phyloP scores from a whole-genome alignment of 768 basidiomycete species.

The Tricholomella constricta region DNA sequence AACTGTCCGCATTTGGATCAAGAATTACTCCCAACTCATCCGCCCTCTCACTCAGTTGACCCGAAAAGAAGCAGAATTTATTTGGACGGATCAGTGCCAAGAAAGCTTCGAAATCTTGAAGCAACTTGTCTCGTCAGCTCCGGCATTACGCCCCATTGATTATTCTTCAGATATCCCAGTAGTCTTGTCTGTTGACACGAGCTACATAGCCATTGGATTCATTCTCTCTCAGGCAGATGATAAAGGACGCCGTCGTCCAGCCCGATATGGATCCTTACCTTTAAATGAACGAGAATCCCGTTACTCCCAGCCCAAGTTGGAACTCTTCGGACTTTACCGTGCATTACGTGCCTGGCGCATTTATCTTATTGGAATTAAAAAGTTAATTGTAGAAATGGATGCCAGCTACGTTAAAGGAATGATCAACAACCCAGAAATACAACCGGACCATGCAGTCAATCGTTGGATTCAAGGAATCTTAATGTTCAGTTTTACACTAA shows the following conservation, averaged over 20 bases:
- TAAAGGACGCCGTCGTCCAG: neutral
- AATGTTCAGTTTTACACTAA: constrained; percentile 29
- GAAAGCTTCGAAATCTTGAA: neutral
- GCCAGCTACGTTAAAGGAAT: constrained; percentile 23
- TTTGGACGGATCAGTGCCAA: neutral
- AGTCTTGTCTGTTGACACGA: neutral
- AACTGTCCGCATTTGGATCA: neutral
- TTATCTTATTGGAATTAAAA: constrained; percentile 20
- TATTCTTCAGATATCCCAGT: neutral
- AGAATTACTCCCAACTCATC: neutral
- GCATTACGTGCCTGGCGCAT: constrained; percentile 23
- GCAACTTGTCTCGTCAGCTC: neutral
- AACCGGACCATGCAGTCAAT: constrained; percentile 26
- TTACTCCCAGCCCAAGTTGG: constrained; percentile 37
- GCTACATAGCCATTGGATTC: neutral
- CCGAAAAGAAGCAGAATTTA: neutral
- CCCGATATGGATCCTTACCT: neutral
- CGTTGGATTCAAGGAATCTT: constrained; percentile 34
- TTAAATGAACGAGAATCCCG: constrained; percentile 25
- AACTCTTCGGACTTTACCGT: constrained; percentile 34
- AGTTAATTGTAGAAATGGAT: constrained; percentile 17
- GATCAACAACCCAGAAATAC: constrained; percentile 22
- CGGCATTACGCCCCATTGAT: neutral
- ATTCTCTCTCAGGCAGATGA: neutral
- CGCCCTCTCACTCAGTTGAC: neutral